Evolutionary conservation across 805 yeast species (phyloP).

Genomic region (Saccharomyces paradoxus): DNA sequence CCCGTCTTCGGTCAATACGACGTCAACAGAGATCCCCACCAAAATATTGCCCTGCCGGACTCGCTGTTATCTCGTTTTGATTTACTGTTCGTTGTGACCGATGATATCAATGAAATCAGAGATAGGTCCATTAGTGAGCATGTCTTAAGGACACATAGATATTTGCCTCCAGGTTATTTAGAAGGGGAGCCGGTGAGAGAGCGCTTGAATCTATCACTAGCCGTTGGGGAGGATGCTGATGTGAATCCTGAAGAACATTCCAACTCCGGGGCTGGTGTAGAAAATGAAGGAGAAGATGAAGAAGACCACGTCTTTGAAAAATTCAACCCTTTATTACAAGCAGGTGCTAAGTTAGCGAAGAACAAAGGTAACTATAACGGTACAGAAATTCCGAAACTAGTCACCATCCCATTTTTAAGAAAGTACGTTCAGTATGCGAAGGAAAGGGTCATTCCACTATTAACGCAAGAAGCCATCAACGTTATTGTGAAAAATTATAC

Average conservation of each 20-base stretch:
- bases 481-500: constrained; percentile 76
- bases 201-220: constrained; percentile 55
- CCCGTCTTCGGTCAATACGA: constrained; percentile 97
- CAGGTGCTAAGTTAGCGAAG: constrained; percentile 52
- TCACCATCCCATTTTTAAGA: constrained; percentile 78
- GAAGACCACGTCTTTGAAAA: constrained; percentile 69
- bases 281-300: constrained; percentile 36
- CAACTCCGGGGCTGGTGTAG: constrained; percentile 2
- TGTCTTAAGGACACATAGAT: constrained; percentile 89
- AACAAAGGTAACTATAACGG: constrained; percentile 30
- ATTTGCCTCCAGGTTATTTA: constrained; percentile 72
- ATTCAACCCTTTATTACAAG: constrained; percentile 72
- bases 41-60: constrained; percentile 94
- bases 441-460: constrained; percentile 71
- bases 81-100: constrained; percentile 89
- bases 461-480: constrained; percentile 69
- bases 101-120: constrained; percentile 76
- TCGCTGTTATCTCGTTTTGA: constrained; percentile 95
- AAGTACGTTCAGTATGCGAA: constrained; percentile 93
- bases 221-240: constrained; percentile 64
- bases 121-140: constrained; percentile 90
- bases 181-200: constrained; percentile 95
- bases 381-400: constrained; percentile 37
- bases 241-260: constrained; percentile 36
- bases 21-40: constrained; percentile 90